Base-by-base conservation (phyloP, 495 filamentous ascomycete species). In the Rhypophila decipiens region DNA sequence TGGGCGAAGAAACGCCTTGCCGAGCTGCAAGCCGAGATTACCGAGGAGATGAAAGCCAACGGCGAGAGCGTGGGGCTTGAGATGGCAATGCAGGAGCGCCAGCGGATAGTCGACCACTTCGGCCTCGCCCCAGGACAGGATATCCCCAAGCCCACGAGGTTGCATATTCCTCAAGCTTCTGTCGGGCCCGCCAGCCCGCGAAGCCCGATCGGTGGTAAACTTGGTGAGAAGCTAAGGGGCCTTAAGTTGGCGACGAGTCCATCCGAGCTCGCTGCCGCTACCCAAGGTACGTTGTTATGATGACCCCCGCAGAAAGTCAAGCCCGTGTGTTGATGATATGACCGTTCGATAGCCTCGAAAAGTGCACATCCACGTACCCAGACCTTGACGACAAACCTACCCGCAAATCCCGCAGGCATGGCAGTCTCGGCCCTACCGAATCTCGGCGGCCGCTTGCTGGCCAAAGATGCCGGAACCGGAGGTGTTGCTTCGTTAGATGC, bases 71-170 rank as follows among this genome's bases (percentile, higher is more conserved):
- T 94, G 19, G 87, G 84, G 3, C 66, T 90, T 39, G 79, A 85
- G 53, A 90, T 94, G 86, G 86, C 84, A 1, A 56, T 85, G 24
- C 78, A 86, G 44, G 87, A 94, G 61, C 85, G 83, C 50, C 78
- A 83, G 46, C 90, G 87, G 86, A 85, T 94, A 34, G 80, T 88
- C 60, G 65, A 77, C 23, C 85, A 88, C 52, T 93, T 90, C 61
- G 86, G 86, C 0, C 71, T 90, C 2, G 64, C 60, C 17, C 53
- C 63, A 0, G 48, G 53, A 52, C 43, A 54, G 42, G 37, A 43
- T 17, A 55, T 59, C 3, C 44, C 63, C 3, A 60, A 61, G 24
- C 59, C 59, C 29, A 51, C 55, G 11, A 50, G 24, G 21, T 51
- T 67, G 19, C 49, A 60, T 31, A 59, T 61, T 27, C 62, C 58